Conservation (phyloP, 176 grass and related monocot genomes). For the Cenchrus americanus region DNA sequence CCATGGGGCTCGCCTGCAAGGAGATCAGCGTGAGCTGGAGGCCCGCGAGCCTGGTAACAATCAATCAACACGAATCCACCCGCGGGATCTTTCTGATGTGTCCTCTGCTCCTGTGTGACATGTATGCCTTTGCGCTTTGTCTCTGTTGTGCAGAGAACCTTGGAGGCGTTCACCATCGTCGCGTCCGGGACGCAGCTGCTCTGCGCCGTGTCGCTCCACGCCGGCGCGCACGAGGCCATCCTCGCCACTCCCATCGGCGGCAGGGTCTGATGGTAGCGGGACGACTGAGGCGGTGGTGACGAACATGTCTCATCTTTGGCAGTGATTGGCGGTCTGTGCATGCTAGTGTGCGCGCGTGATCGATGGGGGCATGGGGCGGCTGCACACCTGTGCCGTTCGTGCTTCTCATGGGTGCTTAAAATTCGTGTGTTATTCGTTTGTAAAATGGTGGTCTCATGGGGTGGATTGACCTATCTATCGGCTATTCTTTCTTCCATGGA, state of each 20-base stretch:
- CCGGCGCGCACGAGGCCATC: constrained; percentile 34
- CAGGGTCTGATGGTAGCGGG: constrained; percentile 9
- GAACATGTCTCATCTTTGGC: constrained; percentile 15
- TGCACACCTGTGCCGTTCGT: background rate
- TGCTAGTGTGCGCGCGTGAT: background rate
- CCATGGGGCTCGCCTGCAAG: constrained; percentile 95
- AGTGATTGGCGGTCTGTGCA: background rate
- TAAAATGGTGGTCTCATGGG: no score
- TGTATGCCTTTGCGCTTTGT: background rate
- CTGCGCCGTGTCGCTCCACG: constrained; percentile 69
- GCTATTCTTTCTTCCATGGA: no score
- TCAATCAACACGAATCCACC: background rate
- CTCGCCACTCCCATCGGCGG: background rate
- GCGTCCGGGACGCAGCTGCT: constrained; percentile 77
- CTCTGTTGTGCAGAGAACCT: constrained; percentile 45
- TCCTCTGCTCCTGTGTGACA: background rate
- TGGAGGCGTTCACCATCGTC: constrained; percentile 87
- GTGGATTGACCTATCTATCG: no score
- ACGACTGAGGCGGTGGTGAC: background rate
- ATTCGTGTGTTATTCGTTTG: no score
- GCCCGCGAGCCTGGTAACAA: constrained; percentile 60
- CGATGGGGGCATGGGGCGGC: background rate
- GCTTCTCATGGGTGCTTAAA: background rate
- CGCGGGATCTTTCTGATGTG: background rate
- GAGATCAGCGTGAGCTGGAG: constrained; percentile 81